Conservation (phyloP, 305 asterid species). For the Ilex paraguariensis region DNA sequence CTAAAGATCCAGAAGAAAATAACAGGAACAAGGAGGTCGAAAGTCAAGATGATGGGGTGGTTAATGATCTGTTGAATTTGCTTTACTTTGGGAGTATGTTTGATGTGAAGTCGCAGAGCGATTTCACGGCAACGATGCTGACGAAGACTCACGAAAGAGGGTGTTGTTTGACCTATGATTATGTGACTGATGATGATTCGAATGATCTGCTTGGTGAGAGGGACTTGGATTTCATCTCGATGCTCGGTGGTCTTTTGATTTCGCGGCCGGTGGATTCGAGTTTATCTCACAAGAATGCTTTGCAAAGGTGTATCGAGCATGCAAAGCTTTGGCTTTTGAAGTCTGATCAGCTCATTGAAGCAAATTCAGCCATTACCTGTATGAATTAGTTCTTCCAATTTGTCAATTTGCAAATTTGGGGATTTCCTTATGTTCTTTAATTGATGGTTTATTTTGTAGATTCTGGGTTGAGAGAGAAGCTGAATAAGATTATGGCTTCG, state of each 20-base stretch:
- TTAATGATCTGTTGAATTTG: slow-evolving; percentile 66
- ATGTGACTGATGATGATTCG: slow-evolving; percentile 82
- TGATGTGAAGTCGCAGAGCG: slow-evolving; percentile 52
- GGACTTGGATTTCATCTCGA: slow-evolving; percentile 84
- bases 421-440: slow-evolving; percentile 2
- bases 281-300: slow-evolving; percentile 69
- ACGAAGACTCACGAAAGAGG: slow-evolving; percentile 86
- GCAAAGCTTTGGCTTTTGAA: slow-evolving; percentile 74
- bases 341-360: slow-evolving; percentile 51
- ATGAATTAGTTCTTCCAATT: background rate
- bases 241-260: slow-evolving; percentile 52
- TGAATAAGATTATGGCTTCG: slow-evolving; percentile 61
- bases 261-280: slow-evolving; percentile 74
- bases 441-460: slow-evolving; percentile 28
- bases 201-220: slow-evolving; percentile 58
- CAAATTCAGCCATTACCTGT: slow-evolving; percentile 58
- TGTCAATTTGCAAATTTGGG: background rate
- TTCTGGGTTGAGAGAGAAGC: slow-evolving; percentile 52
- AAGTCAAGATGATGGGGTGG: slow-evolving; percentile 16
- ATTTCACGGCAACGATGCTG: slow-evolving; percentile 53
- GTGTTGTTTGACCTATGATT: slow-evolving; percentile 82
- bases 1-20: background rate
- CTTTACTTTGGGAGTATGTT: slow-evolving; percentile 74
- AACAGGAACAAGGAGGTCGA: slow-evolving; percentile 10
- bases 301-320: slow-evolving; percentile 67